These are phyloP conservation scores for Zygosaccharomyces sapae DNA, from an alignment of 1,139 yeast genomes.

Conservation along the genomic window DNA sequence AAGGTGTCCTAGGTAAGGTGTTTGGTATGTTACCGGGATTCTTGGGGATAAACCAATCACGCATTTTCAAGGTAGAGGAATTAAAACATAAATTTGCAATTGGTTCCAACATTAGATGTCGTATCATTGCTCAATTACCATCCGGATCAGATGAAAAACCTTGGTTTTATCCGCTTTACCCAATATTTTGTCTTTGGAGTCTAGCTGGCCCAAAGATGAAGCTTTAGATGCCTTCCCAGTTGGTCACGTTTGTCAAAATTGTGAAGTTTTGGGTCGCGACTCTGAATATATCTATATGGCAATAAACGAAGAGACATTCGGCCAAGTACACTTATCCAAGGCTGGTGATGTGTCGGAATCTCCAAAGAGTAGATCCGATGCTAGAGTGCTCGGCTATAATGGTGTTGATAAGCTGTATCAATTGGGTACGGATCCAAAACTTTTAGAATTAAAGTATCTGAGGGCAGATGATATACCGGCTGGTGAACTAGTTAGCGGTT, in stretches of 20 bases:
- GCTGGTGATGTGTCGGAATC: conserved; percentile 47
- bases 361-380: conserved; percentile 48
- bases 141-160: conserved; percentile 51
- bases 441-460: conserved; percentile 61
- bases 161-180: conserved; percentile 63
- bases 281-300: conserved; percentile 52
- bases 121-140: conserved; percentile 60
- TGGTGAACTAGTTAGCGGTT: conserved; percentile 60
- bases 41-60: conserved; percentile 62
- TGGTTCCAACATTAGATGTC: conserved; percentile 64
- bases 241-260: conserved; percentile 66
- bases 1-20: conserved; percentile 61
- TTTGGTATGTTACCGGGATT: conserved; percentile 76
- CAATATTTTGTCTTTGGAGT: conserved; percentile 42
- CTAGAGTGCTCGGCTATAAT: conserved; percentile 73
- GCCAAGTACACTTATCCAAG: conserved; percentile 72
- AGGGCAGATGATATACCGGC: conserved; percentile 66
- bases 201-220: conserved; percentile 21
- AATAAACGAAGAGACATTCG: conserved; percentile 53
- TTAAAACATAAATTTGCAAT: conserved; percentile 58
- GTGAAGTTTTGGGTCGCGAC: conserved; percentile 57
- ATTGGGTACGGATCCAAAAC: conserved; percentile 63
- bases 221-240: conserved; percentile 65
- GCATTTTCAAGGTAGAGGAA: conserved; percentile 45
- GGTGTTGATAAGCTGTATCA: conserved; percentile 60